Percentiles rank a stretch among this genome's conserved stretches.
Conservation (phyloP, 2,329 filamentous ascomycete genomes). For the Mycosphaerelloides madeirae region DNA sequence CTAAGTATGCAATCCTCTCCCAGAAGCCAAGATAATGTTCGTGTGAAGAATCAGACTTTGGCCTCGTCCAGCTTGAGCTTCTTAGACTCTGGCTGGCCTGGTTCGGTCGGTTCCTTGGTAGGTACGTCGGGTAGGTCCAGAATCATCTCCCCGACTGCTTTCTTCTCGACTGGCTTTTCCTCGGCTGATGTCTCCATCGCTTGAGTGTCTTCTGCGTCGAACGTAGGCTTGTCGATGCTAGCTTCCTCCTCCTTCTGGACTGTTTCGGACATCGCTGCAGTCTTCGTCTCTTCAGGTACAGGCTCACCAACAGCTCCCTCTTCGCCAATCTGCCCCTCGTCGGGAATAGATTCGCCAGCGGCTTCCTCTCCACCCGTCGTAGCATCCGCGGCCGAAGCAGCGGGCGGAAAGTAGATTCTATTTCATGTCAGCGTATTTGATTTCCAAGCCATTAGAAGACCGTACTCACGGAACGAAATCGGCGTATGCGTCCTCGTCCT, state of each 20-base stretch:
- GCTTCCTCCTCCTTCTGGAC: neutral
- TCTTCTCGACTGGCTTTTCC: constrained; percentile 10
- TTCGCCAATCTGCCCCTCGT: constrained; percentile 26
- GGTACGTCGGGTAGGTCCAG: constrained; percentile 47
- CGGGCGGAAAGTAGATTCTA: constrained; percentile 50
- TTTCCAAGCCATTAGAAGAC: neutral
- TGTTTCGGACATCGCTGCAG: neutral
- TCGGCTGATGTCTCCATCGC: neutral
- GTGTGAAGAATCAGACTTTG: constrained; percentile 4
- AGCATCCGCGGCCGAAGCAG: constrained; percentile 26
- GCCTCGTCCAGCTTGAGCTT: constrained; percentile 39
- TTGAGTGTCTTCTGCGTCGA: too few species aligned
- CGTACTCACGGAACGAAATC: constrained; percentile 64
- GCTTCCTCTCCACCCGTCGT: neutral
- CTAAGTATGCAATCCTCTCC: too few species aligned
- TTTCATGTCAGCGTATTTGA: constrained; percentile 1
- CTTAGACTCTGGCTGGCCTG: constrained; percentile 44
- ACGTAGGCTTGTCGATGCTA: too few species aligned
- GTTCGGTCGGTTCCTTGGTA: constrained; percentile 42
- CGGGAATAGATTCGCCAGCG: neutral
- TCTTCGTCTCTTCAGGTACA: neutral
- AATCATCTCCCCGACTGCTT: constrained; percentile 32
- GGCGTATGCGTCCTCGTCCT: constrained; percentile 72
- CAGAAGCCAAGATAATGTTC: too few species aligned
- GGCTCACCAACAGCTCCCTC: too few species aligned